Evolutionary conservation across 257 asterid species (phyloP).

Genomic region (Primulina tabacum): DNA sequence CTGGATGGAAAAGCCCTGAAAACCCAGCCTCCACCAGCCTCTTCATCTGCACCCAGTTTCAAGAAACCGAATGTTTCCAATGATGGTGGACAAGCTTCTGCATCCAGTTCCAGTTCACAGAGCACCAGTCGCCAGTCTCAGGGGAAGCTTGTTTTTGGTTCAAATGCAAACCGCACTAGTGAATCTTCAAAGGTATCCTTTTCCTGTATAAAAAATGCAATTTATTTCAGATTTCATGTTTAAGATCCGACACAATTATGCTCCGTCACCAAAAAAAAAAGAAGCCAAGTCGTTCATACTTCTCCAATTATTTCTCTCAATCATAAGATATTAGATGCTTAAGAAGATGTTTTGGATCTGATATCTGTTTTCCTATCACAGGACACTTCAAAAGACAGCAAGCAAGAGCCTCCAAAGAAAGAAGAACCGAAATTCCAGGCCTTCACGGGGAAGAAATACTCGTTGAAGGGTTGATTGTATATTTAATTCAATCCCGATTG

Average conservation of each 20-base stretch:
- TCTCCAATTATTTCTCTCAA: neutral
- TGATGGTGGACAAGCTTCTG: slow-evolving; percentile 41
- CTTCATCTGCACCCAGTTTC: slow-evolving; percentile 49
- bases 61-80: slow-evolving; percentile 38
- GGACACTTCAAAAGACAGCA: slow-evolving; percentile 63
- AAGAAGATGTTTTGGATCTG: neutral
- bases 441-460: slow-evolving; percentile 69
- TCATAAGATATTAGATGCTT: neutral
- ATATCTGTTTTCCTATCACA: slow-evolving; percentile 23
- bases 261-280: neutral
- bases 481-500: slow-evolving; percentile 21
- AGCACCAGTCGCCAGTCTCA: slow-evolving; percentile 65
- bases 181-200: slow-evolving; percentile 54
- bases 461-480: slow-evolving; percentile 58
- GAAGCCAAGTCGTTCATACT: neutral
- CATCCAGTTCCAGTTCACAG: slow-evolving; percentile 63
- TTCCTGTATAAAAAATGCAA: neutral
- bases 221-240: neutral
- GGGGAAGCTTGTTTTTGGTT: slow-evolving; percentile 94
- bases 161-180: slow-evolving; percentile 50
- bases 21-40: slow-evolving; percentile 47
- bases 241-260: neutral
- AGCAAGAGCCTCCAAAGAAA: slow-evolving; percentile 65
- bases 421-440: slow-evolving; percentile 77
- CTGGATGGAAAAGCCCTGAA: slow-evolving; percentile 83